Evolutionary conservation across 805 yeast genomes (phyloP).

Genomic region (Debaryomyces prosopidis): DNA sequence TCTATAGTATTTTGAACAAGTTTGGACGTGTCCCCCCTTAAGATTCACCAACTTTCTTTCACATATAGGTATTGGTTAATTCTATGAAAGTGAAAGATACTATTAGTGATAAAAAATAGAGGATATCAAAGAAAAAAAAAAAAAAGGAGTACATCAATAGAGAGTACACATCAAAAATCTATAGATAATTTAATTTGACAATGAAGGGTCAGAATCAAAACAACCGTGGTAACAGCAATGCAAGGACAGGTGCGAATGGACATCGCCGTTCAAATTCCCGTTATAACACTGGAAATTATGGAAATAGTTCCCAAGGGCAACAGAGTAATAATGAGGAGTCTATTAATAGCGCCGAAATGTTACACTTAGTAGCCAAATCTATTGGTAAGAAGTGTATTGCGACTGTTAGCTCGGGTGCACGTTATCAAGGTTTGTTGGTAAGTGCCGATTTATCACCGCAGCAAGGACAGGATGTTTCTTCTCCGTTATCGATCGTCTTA

Average conservation of each 20-base stretch:
- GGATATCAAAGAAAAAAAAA: neutral
- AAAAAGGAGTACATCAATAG: neutral
- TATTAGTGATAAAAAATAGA: neutral
- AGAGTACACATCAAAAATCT: neutral
- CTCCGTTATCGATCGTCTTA: slow-evolving; percentile 58
- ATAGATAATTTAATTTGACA: neutral
- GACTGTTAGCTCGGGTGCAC: slow-evolving; percentile 62
- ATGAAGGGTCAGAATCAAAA: slow-evolving; percentile 23
- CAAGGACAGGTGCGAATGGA: slow-evolving; percentile 13
- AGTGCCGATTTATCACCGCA: slow-evolving; percentile 41
- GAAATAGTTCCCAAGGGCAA: slow-evolving; percentile 2
- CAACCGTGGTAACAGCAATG: slow-evolving; percentile 11
- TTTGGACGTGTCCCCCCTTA: slow-evolving; percentile 1
- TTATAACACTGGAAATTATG: slow-evolving; percentile 8
- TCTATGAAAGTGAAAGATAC: neutral
- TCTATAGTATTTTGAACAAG: neutral
- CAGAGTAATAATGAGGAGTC: slow-evolving; percentile 4
- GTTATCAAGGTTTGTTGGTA: slow-evolving; percentile 58
- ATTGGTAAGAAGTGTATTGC: slow-evolving; percentile 56
- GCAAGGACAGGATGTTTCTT: slow-evolving; percentile 11
- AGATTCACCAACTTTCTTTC: neutral
- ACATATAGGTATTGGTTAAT: neutral
- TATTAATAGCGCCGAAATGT: slow-evolving; percentile 49
- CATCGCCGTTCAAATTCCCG: slow-evolving; percentile 27
- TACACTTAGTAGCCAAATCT: slow-evolving; percentile 55